phyloP scores from a whole-genome alignment of 148 eudicot genomes.

The Pharnaceum exiguum region DNA sequence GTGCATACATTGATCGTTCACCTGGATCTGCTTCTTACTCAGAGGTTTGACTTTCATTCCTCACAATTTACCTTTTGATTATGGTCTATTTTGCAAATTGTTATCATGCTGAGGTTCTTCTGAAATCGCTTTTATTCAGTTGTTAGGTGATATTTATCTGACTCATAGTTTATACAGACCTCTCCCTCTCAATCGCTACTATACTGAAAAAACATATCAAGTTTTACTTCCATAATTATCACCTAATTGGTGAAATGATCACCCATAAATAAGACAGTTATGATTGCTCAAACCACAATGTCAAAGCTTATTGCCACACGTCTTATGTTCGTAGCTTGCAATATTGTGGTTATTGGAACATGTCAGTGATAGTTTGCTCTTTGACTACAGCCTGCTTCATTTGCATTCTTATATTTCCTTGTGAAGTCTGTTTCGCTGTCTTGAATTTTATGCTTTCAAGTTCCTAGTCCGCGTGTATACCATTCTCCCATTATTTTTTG shows the following conservation, averaged over 20 bases:
- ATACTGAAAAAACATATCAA: no score
- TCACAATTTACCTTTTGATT: neutral
- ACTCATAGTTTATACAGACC: no score
- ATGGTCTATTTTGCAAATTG: neutral
- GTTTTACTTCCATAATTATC: no score
- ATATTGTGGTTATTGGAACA: neutral
- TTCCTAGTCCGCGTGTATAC: neutral
- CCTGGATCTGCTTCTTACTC: conserved; percentile 86
- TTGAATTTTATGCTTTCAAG: neutral
- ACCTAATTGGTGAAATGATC: conserved; percentile 1
- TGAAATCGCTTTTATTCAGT: neutral
- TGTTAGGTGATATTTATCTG: no score
- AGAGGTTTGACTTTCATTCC: conserved; percentile 44
- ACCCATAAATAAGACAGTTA: neutral
- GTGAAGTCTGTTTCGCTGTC: neutral
- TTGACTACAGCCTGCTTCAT: neutral
- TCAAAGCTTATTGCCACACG: no score
- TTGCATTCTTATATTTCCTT: neutral
- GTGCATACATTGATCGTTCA: conserved; percentile 96
- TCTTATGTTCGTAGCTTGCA: no score
- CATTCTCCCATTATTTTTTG: no score
- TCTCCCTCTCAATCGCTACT: no score
- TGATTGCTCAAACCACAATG: conserved; percentile 1
- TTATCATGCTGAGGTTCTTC: neutral
- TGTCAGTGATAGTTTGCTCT: neutral